phyloP scores from a whole-genome alignment of 768 basidiomycete species.

The Gyrodon lividus region DNA sequence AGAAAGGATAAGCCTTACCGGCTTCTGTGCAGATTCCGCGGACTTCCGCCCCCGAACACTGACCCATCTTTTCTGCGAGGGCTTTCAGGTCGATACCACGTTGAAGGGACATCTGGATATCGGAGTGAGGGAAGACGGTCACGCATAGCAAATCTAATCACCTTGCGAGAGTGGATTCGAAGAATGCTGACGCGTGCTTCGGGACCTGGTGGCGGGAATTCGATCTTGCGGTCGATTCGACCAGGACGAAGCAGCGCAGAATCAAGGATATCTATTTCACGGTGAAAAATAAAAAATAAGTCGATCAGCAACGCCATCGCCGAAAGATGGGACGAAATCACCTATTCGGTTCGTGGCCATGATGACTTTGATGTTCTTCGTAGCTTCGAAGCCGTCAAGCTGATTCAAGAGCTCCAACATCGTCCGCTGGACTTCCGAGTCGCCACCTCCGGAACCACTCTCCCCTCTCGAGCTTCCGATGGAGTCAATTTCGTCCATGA shows the following conservation, averaged over 20 bases:
- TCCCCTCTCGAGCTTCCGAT: conserved; percentile 93
- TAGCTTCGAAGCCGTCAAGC: conserved; percentile 83
- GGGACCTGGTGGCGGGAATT: conserved; percentile 97
- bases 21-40: conserved; percentile 97
- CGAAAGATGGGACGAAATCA: conserved; percentile 50
- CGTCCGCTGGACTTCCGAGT: conserved; percentile 87
- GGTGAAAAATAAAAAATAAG: no score
- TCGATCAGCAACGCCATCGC: no score
- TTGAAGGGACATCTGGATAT: conserved; percentile 87
- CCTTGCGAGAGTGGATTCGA: conserved; percentile 95
- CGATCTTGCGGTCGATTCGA: conserved; percentile 96
- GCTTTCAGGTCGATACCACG: conserved; percentile 96
- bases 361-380: conserved; percentile 84
- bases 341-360: conserved; percentile 99
- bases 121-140: neutral
- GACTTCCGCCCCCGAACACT: conserved; percentile 97
- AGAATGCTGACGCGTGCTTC: conserved; percentile 96
- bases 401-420: conserved; percentile 90
- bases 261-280: conserved; percentile 87
- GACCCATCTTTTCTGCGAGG: conserved; percentile 98
- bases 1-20: conserved; percentile 44
- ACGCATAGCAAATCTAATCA: conserved; percentile 21
- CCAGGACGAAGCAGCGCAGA: conserved; percentile 92
- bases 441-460: conserved; percentile 75
- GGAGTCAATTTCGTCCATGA: conserved; percentile 99